A percentile compares a stretch with the other conserved stretches of the same genome.
phyloP scores from a whole-genome alignment of 2,329 filamentous ascomycete species.

The Microsporum canis region DNA sequence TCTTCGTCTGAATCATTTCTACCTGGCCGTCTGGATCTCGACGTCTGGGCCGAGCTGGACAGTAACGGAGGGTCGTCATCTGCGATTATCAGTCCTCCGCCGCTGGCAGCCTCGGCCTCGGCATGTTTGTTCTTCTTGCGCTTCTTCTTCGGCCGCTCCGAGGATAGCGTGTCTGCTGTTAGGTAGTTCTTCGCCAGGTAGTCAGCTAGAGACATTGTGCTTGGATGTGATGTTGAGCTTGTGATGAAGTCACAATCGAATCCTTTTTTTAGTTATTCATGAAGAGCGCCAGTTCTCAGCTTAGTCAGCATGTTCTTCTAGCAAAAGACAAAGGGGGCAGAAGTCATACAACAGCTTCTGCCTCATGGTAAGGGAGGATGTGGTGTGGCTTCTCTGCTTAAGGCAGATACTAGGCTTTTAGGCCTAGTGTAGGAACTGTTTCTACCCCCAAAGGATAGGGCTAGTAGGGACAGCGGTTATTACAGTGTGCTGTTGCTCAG shows the following conservation, averaged over 20 bases:
- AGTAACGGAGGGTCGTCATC: slow-evolving; percentile 26
- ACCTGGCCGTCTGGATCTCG: slow-evolving; percentile 15
- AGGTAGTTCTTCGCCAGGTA: slow-evolving; percentile 92
- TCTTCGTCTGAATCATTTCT: slow-evolving; percentile 22
- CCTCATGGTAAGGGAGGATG: background rate
- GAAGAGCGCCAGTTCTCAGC: background rate
- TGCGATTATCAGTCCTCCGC: slow-evolving; percentile 28
- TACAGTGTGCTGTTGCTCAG: no score
- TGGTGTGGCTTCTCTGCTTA: background rate
- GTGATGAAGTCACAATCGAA: background rate
- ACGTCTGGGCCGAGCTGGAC: slow-evolving; percentile 17
- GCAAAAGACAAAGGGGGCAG: background rate
- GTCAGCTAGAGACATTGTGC: slow-evolving; percentile 49
- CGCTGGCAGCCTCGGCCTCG: slow-evolving; percentile 35
- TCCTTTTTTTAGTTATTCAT: background rate
- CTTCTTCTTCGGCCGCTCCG: slow-evolving; percentile 44
- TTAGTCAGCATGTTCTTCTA: background rate
- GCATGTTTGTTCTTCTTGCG: slow-evolving; percentile 46
- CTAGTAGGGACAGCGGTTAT: no score
- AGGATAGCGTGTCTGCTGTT: slow-evolving; percentile 44
- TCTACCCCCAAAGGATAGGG: background rate
- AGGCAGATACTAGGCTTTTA: background rate
- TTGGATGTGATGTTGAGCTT: background rate
- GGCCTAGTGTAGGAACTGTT: background rate
- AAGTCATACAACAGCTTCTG: background rate